phyloP scores from a whole-genome alignment of 2,329 filamentous ascomycete genomes.

The Alternaria sp. region DNA sequence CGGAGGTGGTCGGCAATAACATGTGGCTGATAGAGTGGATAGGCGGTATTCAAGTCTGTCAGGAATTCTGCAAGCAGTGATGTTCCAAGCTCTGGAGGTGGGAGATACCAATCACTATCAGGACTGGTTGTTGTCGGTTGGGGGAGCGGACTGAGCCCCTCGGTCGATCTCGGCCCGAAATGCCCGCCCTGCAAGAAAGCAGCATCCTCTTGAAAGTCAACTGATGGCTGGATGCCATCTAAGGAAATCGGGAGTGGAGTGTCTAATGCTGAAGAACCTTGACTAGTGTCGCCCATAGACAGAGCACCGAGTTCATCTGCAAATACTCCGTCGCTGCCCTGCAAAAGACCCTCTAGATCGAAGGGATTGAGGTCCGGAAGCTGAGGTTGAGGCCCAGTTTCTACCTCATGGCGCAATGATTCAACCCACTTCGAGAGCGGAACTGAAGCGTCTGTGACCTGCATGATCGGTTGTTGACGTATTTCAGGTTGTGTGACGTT shows the following conservation, averaged over 20 bases:
- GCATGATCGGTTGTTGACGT: constrained; percentile 24
- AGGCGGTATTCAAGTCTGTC: constrained; percentile 37
- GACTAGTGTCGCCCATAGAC: background rate
- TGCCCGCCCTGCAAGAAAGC: constrained; percentile 25
- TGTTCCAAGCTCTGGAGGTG: constrained; percentile 34
- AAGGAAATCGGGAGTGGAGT: background rate
- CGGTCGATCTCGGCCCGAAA: constrained; percentile 10
- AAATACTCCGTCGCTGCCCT: background rate
- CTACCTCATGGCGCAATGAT: constrained; percentile 31
- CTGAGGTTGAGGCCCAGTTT: constrained; percentile 21
- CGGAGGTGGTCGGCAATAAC: constrained; percentile 34
- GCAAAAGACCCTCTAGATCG: constrained; percentile 12
- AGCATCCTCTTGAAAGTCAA: constrained; percentile 25
- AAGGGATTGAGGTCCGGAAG: constrained; percentile 21
- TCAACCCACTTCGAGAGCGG: constrained; percentile 29
- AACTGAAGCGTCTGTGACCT: constrained; percentile 20
- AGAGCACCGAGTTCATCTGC: background rate
- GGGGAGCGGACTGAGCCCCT: background rate
- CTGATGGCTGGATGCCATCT: constrained; percentile 16
- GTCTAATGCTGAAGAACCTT: background rate
- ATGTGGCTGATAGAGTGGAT: constrained; percentile 32
- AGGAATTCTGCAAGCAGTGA: constrained; percentile 36
- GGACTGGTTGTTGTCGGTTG: constrained; percentile 4
- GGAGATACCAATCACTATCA: constrained; percentile 29
- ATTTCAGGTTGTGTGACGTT: constrained; percentile 32